phyloP scores from a whole-genome alignment of 2,329 filamentous ascomycete genomes.

The Nigrograna mackinnonii region DNA sequence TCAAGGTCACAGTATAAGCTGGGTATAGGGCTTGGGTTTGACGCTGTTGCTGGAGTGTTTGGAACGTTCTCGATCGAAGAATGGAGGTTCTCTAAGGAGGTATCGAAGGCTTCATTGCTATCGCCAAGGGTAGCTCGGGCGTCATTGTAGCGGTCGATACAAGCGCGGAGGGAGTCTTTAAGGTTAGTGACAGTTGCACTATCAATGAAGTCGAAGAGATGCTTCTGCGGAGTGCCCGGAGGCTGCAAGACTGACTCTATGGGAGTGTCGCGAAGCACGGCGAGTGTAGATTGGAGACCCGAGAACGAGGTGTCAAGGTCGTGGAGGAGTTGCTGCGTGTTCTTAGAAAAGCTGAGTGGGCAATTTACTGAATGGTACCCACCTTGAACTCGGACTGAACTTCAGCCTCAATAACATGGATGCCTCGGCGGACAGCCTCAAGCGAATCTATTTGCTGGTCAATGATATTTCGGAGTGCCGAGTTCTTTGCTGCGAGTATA shows the following conservation, averaged over 20 bases:
- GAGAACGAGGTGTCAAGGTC: slow-evolving; percentile 69
- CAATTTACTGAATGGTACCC: no score
- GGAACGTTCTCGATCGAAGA: slow-evolving; percentile 39
- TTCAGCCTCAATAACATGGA: slow-evolving; percentile 45
- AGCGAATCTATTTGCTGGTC: slow-evolving; percentile 49
- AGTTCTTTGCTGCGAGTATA: slow-evolving; percentile 62
- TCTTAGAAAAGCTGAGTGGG: neutral
- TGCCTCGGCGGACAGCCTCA: slow-evolving; percentile 46
- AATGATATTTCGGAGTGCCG: slow-evolving; percentile 45
- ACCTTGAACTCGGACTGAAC: slow-evolving; percentile 50
- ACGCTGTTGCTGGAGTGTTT: slow-evolving; percentile 27
- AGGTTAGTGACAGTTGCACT: slow-evolving; percentile 70
- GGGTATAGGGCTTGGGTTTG: slow-evolving; percentile 46
- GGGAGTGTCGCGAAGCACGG: slow-evolving; percentile 63
- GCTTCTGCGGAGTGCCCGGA: slow-evolving; percentile 53
- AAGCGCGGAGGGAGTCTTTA: slow-evolving; percentile 67
- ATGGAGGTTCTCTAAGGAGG: slow-evolving; percentile 59
- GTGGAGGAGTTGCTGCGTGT: slow-evolving; percentile 57
- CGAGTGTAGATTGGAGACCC: slow-evolving; percentile 68
- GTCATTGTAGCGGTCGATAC: slow-evolving; percentile 72
- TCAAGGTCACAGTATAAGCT: slow-evolving; percentile 61
- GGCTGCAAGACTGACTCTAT: slow-evolving; percentile 69
- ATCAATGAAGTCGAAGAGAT: slow-evolving; percentile 76
- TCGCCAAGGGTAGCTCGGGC: slow-evolving; percentile 61
- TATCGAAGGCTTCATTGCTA: slow-evolving; percentile 70